Evolutionary conservation across 2,329 filamentous ascomycete species (phyloP), one percentile per base, ranked within the genome.

Genomic region (Colletotrichum neosansevieriae): DNA sequence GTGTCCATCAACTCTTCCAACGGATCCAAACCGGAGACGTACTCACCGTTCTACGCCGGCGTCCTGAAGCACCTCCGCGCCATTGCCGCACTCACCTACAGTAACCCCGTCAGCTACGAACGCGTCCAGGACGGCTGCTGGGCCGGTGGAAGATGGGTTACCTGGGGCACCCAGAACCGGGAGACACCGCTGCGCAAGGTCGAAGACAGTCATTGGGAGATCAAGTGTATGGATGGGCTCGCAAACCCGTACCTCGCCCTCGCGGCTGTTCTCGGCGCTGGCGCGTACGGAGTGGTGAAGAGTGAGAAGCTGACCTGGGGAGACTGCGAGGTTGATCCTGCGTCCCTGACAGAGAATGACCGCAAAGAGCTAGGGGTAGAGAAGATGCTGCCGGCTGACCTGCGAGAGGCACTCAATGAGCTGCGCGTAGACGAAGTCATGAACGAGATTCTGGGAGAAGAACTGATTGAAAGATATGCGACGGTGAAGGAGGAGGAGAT

Each of bases 111-210:
- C 0, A 93, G 90, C 76, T 96, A 96, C 77, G 86, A 87, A 40
- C 86, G 93, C 4, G 84, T 92, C 11, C 78, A 80, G 1, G 89
- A 94, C 60, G 86, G 92, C n/a, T 82, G 82, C 67, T 96, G 92
- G 93, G 87, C 92, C 0, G 92, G 92, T n/a, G 92, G 92, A 0
- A 87, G 89, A 7, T 94, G 91, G 89, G 86, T 94, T 0, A 82
- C 90, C 0, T 97, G 92, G 93, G 93, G 93, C 12, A 92, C 89
- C 4, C 90, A 96, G 79, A 96, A 96, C 77, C 88, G 92, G 17
- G 92, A 95, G 80, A 84, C 88, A 4, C 91, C 93, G 0, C 81
- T 97, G 10, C 86, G 93, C 12, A 90, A 91, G 75, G 86, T 94
- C 54, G 81, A 82, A 3, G 80, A 77, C 2, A 89, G 88, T 19